Evolutionary conservation across 1,139 yeast species (phyloP), one percentile per base, ranked within the genome.

Genomic region (Taphrina flavorubra): DNA sequence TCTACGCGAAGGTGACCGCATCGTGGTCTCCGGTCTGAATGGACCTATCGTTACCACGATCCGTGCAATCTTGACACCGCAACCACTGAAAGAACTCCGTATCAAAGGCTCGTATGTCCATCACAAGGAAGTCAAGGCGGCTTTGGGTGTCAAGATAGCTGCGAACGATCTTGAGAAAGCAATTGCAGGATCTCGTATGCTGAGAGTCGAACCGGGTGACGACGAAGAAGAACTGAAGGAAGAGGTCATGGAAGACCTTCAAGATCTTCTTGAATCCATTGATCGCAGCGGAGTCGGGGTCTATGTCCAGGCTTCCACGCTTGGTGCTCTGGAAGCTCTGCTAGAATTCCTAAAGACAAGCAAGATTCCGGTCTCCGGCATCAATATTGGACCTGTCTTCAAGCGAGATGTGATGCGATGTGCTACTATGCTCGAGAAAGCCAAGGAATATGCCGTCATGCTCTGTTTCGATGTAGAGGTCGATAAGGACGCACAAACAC

Each of bases 321-420:
- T 94, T 77, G 99, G 99, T 84, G 92, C 99, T 53, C 83, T 94
- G 77, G 99, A 94, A 82, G 99, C 99, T 1, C 83, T 94, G 75
- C 85, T 94, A 74, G 98, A 94, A 80, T 95, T 94, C 90, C 85
- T 94, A 79, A 92, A 92, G 81, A 97, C 90, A 76, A 91, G 92
- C 97, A 94, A 94, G 84, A 94, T 95, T 79, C 99, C 99, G 42
- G 99, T 73, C 61, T 68, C 73, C 39, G 72, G 97, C 53, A 92
- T 94, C 78, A 96, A 97, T 70, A 85, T 95, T 78, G 99, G 99
- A 75, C 99, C 99, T 70, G 99, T 94, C 47, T 94, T 81, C 83
- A 94, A 92, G 83, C 89, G 97, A 81, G 99, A 94, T 83, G 96
- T 94, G 68, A 94, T 94, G 97, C 90, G 92, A 78, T 97, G 98